Evolutionary conservation across 176 grass and related monocot genomes (phyloP), one percentile per base, ranked within the genome.

Genomic region (Chloris gayana): DNA sequence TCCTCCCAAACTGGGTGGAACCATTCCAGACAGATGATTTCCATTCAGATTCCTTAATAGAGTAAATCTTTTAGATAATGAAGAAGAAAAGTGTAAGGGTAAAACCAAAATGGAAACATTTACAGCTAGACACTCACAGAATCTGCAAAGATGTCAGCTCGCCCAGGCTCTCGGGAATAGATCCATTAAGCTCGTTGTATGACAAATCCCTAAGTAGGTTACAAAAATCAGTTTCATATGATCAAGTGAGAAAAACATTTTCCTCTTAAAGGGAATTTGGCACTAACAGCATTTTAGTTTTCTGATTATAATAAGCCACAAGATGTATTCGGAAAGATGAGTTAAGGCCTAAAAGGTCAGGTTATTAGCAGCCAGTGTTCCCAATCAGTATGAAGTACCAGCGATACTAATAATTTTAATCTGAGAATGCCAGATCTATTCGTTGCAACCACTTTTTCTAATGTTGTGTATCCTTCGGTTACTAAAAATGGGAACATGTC

Each of bases 131-230:
- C 58, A 69, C 92, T 91, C 73, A 99, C 96, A 99, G 72, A 88
- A 63, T 95, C 62, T 91, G 86, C 68, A 99, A 86, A 1, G 67
- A 84, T 44, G 77, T 73, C 56, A 99, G 72, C 80, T 84, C 71
- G 50, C 96, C 96, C 63, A 99, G 90, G 74, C 81, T 91, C 45
- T 95, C 90, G 42, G 96, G 96, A 91, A 99, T 95, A 62, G 90
- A 91, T 74, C 92, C 96, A 86, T 99, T 99, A 25, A 99, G 75
- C 75, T 95, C 87, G 13, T 99, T 99, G 79, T 84, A 99, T 15
- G 96, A 99, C 45, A 99, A 68, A 86, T 99, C 34, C 15, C 54
- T 57, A 57, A 24, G 54, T 24, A 57, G 8, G 21, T 24, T 57
- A 57, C 22, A 57, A 1, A 57, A 57, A 57, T 57, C 51, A 57